These are phyloP conservation scores for Fonsecaea multimorphosa DNA, from an alignment of 2,329 filamentous ascomycete species.

Conservation along the genomic window DNA sequence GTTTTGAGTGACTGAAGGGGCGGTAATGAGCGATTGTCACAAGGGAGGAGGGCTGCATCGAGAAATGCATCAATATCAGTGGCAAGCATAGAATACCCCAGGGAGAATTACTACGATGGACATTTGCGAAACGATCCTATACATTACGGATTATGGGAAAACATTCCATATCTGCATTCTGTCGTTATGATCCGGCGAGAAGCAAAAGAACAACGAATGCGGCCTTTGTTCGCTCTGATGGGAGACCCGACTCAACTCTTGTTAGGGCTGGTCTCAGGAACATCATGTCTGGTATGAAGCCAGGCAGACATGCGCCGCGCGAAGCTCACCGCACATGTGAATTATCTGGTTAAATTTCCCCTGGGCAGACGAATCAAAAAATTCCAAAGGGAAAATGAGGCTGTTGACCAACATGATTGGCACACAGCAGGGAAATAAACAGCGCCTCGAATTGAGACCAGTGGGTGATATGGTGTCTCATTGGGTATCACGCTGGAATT, in stretches of 20 bases:
- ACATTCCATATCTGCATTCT: neutral
- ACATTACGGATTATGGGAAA: neutral
- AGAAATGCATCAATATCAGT: neutral
- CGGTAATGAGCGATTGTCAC: neutral
- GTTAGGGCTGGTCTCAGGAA: neutral
- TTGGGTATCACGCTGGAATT: constrained; percentile 7
- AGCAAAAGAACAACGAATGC: neutral
- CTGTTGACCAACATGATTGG: constrained; percentile 13
- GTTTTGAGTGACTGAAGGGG: constrained; percentile 74
- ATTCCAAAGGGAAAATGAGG: constrained; percentile 5
- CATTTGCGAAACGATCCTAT: neutral
- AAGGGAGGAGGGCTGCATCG: neutral
- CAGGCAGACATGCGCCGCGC: constrained; percentile 5
- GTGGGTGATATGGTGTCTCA: constrained; percentile 2
- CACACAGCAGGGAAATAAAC: constrained; percentile 10
- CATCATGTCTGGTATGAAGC: constrained; percentile 1
- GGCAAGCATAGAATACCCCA: constrained; percentile 3
- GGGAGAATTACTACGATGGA: neutral
- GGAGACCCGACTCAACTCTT: neutral
- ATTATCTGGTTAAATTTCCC: constrained; percentile 4
- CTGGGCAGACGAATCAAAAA: constrained; percentile 13
- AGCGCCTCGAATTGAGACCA: constrained; percentile 8
- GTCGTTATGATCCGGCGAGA: neutral
- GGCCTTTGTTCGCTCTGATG: neutral
- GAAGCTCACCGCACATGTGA: constrained; percentile 3